These are phyloP conservation scores for Amniculicola lignicola DNA, from an alignment of 495 filamentous ascomycete species.

Conservation along the genomic window DNA sequence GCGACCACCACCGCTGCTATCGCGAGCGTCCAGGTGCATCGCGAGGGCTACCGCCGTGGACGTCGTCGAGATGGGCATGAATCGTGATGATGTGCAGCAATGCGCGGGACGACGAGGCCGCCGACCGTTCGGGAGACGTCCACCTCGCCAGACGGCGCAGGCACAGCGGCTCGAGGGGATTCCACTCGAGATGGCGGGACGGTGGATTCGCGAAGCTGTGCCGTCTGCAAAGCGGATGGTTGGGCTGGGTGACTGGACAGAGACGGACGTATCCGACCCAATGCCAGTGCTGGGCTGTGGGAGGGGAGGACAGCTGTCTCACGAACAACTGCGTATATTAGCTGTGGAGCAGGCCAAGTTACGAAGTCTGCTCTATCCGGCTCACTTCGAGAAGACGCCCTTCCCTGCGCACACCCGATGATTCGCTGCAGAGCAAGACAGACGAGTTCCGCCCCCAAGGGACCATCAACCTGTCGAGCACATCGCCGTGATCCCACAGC, in stretches of 20 bases:
- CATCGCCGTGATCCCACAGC: conserved; percentile 13
- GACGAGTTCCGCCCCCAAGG: conserved; percentile 18
- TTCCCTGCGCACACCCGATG: conserved; percentile 7
- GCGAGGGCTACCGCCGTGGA: conserved; percentile 2
- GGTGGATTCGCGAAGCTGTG: conserved; percentile 15
- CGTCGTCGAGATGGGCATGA: conserved; percentile 12
- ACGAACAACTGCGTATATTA: neutral
- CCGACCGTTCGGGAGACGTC: neutral
- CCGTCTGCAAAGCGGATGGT: neutral
- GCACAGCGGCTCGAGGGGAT: conserved; percentile 22
- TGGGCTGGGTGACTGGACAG: neutral
- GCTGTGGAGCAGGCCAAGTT: conserved; percentile 1
- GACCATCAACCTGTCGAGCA: neutral
- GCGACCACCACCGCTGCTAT: conserved; percentile 17
- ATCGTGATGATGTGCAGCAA: conserved; percentile 20
- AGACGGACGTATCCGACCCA: no score
- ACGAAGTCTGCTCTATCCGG: no score
- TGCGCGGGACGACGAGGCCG: conserved; percentile 11
- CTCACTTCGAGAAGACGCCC: neutral
- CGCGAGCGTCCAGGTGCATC: conserved; percentile 7
- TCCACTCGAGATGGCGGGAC: conserved; percentile 1
- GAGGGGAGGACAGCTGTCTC: no score
- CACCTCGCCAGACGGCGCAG: conserved; percentile 15
- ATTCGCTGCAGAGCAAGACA: conserved; percentile 2
- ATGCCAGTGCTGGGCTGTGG: no score